Evolutionary conservation across 2,329 filamentous ascomycete genomes (phyloP), one percentile per base, ranked within the genome.

Genomic region (Cladophialophora psammophila): DNA sequence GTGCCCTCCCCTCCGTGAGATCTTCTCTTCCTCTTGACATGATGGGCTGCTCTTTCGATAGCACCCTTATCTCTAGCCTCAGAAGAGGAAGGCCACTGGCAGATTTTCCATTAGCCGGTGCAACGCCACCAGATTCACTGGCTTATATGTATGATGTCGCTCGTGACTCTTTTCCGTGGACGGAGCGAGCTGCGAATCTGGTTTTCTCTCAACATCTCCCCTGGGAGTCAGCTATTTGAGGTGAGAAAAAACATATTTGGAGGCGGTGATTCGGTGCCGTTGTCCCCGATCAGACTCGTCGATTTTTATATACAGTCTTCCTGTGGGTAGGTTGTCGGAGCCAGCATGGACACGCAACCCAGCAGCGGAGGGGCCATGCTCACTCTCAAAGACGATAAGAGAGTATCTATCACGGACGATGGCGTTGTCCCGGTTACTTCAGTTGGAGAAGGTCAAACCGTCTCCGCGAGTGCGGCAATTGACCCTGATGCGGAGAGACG

Each of bases 401-500:
- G 54, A 57, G 63, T 65, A 8, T 53, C 56, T 9, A 54, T 65
- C 42, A 56, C 60, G 13, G 56, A 60, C 20, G 63, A 65, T 65
- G 63, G 63, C 55, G 36, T 65, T 35, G 45, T 65, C 1, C 63
- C 45, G 9, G 45, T 59, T 13, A 60, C 34, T 31, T 60, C 55
- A 9, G 12, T 55, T 42, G 26, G 36, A 48, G 31, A 56, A 35
- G 63, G 57, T 10, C 58, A 32, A 34, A 36, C 18, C 50, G 38
- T 71, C 20, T 70, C 70, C 9, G 67, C 69, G 6, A 66, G 57
- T 53, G 60, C 64, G 12, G 55, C 64, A 42, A 78, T 83, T 36
- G 82, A 83, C 68, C 78, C 80, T 42, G 78, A 79, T 54, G 82
- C 82, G 6, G 83, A 85, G 69, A 74, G 81, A 40, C 76, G 76